phyloP scores from a whole-genome alignment of 768 basidiomycete genomes.

The Erythrobasidium yunnanense region DNA sequence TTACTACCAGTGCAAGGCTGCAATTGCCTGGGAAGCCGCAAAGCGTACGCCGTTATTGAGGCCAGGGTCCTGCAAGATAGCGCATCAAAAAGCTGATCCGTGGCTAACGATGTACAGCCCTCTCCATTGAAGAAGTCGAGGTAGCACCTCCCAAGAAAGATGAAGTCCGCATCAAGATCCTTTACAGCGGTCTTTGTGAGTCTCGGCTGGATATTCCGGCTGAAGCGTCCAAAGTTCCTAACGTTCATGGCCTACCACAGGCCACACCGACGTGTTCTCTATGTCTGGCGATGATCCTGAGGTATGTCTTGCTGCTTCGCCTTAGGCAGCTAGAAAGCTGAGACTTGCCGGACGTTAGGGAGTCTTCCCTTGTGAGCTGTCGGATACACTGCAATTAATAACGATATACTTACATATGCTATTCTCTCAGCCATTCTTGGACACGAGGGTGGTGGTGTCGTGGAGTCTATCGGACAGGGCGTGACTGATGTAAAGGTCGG shows the following conservation, averaged over 20 bases:
- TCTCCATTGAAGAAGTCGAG: slow-evolving; percentile 81
- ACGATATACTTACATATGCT: no score
- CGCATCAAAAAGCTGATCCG: background rate
- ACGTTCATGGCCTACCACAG: no score
- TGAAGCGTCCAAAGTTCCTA: no score
- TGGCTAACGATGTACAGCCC: slow-evolving; percentile 35
- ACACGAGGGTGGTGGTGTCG: slow-evolving; percentile 64
- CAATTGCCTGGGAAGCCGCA: slow-evolving; percentile 85
- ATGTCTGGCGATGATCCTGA: slow-evolving; percentile 64
- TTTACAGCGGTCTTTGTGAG: slow-evolving; percentile 93
- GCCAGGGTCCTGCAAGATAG: no score
- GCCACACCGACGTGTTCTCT: slow-evolving; percentile 68
- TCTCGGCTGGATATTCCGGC: no score
- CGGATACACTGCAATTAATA: no score
- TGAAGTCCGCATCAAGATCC: slow-evolving; percentile 87
- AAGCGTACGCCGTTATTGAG: slow-evolving; percentile 46
- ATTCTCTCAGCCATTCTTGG: slow-evolving; percentile 38
- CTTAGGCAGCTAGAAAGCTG: no score
- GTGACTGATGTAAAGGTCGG: slow-evolving; percentile 72
- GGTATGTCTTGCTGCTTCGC: no score
- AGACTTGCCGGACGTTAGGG: no score
- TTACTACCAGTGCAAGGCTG: slow-evolving; percentile 27
- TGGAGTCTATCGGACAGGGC: slow-evolving; percentile 93
- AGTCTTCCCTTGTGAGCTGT: no score
- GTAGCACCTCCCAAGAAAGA: slow-evolving; percentile 79